Percentiles rank a stretch among this genome's conserved stretches.
Conservation (phyloP, 202 grass and related monocot species). For the Cymbopogon flexuosus region DNA sequence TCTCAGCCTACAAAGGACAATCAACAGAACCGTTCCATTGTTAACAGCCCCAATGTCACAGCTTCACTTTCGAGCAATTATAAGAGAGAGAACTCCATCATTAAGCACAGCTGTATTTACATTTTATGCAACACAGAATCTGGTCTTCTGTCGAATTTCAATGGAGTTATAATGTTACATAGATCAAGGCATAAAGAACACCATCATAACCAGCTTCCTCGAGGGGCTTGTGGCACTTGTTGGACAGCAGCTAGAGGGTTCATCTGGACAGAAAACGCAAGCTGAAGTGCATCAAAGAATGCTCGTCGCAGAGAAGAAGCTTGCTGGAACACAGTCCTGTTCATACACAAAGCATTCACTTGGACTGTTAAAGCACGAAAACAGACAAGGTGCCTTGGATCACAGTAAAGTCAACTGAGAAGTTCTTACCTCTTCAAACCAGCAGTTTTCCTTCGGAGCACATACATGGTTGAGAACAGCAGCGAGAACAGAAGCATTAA, state of each 20-base stretch:
- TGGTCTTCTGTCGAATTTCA: background rate
- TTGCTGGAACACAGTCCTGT: slow-evolving; percentile 41
- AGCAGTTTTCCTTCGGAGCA: slow-evolving; percentile 54
- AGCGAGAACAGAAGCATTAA: slow-evolving; percentile 54
- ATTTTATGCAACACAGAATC: background rate
- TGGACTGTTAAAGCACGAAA: background rate
- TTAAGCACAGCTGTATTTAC: background rate
- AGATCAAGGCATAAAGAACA: background rate
- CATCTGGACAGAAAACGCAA: slow-evolving; percentile 85
- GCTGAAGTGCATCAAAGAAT: slow-evolving; percentile 58
- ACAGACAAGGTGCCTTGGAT: background rate
- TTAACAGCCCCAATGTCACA: too few relatives aligned
- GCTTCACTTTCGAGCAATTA: too few relatives aligned
- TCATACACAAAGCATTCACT: background rate
- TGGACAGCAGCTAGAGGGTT: slow-evolving; percentile 88
- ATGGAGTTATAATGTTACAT: slow-evolving; percentile 11
- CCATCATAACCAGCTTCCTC: slow-evolving; percentile 47
- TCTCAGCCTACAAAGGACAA: background rate
- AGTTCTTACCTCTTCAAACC: slow-evolving; percentile 57
- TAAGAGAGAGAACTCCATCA: background rate
- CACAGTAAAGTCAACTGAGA: background rate
- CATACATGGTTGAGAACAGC: slow-evolving; percentile 49
- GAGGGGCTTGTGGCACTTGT: slow-evolving; percentile 53
- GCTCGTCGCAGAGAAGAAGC: slow-evolving; percentile 49
- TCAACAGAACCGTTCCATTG: background rate